Percentiles rank a stretch among this genome's conserved stretches.
phyloP scores from a whole-genome alignment of 192 early-diverging fungal genomes.

The Coemansia sp. region DNA sequence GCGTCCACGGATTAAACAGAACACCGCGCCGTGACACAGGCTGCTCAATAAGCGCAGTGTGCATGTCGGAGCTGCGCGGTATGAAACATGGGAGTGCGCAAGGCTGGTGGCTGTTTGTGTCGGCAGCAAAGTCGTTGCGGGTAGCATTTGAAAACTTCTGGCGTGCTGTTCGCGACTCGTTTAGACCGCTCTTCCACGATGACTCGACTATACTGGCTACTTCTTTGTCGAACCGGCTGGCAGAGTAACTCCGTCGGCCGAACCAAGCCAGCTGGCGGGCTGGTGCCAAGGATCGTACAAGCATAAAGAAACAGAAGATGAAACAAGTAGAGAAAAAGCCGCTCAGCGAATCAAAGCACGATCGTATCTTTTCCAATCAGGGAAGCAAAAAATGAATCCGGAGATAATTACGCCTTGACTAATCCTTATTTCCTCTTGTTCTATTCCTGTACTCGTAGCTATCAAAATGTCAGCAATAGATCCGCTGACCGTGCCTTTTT shows the following conservation, averaged over 20 bases:
- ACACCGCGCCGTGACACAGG: conserved; percentile 5
- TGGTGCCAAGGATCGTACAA: neutral
- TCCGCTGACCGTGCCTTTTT: conserved; percentile 45
- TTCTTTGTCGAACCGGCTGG: neutral
- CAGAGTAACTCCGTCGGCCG: neutral
- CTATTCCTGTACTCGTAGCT: neutral
- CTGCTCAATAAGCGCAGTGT: conserved; percentile 18
- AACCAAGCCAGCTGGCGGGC: neutral
- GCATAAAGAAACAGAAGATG: neutral
- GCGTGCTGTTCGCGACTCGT: neutral
- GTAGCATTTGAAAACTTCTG: neutral
- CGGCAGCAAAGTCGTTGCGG: neutral
- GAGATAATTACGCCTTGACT: neutral
- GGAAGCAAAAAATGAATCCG: neutral
- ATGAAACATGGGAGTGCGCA: conserved; percentile 3
- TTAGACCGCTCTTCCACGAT: neutral
- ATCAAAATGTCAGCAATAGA: conserved; percentile 32
- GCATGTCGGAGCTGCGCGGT: conserved; percentile 19
- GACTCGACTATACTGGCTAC: neutral
- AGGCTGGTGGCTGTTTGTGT: neutral
- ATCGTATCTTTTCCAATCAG: neutral
- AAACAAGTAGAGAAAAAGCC: neutral
- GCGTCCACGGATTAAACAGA: conserved; percentile 44
- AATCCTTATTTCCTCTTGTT: conserved; percentile 3
- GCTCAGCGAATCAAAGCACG: no score